These are phyloP conservation scores for Fusarium aywerte DNA, from an alignment of 2,329 filamentous ascomycete species.

Conservation along the genomic window DNA sequence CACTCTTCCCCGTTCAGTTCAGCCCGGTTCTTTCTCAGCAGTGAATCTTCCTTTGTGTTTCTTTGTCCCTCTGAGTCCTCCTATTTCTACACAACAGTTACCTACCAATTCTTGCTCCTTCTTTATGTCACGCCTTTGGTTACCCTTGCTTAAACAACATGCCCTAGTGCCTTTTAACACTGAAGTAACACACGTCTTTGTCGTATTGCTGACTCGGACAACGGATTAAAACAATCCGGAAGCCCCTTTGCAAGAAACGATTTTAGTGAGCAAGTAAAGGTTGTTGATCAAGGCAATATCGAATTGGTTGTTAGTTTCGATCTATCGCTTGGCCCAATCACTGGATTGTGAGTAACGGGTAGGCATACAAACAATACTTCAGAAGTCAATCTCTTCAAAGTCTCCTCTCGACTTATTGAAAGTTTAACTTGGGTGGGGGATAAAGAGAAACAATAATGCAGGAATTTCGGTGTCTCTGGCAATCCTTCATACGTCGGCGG, in stretches of 20 bases:
- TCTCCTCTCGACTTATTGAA: background rate
- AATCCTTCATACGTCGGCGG: background rate
- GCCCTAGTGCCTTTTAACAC: background rate
- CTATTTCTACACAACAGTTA: too few species aligned
- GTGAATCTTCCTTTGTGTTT: background rate
- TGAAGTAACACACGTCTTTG: background rate
- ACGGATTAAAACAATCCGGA: background rate
- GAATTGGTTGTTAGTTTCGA: background rate
- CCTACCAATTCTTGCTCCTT: background rate
- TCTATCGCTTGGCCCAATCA: constrained; percentile 2
- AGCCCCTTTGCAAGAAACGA: background rate
- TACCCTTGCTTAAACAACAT: background rate
- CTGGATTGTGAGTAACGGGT: constrained; percentile 4
- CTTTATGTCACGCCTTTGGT: background rate
- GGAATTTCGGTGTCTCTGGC: background rate
- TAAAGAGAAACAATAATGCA: too few species aligned
- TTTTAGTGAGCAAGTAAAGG: background rate
- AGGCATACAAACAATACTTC: background rate
- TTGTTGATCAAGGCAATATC: background rate
- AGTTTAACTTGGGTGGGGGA: background rate
- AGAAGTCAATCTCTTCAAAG: background rate
- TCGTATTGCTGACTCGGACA: constrained; percentile 1
- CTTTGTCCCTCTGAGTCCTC: background rate
- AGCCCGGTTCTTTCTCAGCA: background rate
- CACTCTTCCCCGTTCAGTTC: background rate